Conservation (phyloP, 108 stramenopile genomes). For the Nitzschia putrida region DNA sequence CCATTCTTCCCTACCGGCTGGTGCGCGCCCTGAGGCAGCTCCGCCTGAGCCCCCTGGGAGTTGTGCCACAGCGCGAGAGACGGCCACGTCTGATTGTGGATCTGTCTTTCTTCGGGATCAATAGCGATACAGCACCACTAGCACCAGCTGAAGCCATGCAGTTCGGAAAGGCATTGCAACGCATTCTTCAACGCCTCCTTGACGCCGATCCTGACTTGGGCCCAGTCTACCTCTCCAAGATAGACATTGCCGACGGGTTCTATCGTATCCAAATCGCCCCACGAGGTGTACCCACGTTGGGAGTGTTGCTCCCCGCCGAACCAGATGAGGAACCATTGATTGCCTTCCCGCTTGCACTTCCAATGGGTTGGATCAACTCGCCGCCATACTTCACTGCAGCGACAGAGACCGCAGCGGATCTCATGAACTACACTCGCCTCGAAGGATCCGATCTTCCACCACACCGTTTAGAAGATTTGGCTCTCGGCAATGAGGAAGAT, state of each 20-base stretch:
- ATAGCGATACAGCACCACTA: slow-evolving; percentile 17
- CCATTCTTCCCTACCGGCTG: slow-evolving; percentile 20
- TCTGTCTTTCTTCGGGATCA: slow-evolving; percentile 31
- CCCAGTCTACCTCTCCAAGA: slow-evolving; percentile 26
- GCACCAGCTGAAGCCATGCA: slow-evolving; percentile 41
- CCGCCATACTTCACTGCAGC: slow-evolving; percentile 49
- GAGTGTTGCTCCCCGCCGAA: slow-evolving; percentile 26
- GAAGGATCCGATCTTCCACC: not conserved
- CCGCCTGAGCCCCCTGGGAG: slow-evolving; percentile 31
- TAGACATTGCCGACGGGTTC: slow-evolving; percentile 42
- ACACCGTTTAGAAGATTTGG: slow-evolving; percentile 31
- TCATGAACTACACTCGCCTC: slow-evolving; percentile 9
- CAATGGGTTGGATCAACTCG: slow-evolving; percentile 49
- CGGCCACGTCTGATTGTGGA: slow-evolving; percentile 30
- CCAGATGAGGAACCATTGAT: slow-evolving; percentile 20
- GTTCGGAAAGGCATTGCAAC: slow-evolving; percentile 36
- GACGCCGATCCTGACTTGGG: slow-evolving; percentile 11
- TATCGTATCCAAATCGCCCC: slow-evolving; percentile 24
- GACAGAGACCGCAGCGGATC: slow-evolving; percentile 36
- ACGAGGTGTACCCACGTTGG: slow-evolving; percentile 34
- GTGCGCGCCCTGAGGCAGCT: slow-evolving; percentile 13
- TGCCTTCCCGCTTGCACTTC: slow-evolving; percentile 38
- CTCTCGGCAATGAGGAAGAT: not conserved
- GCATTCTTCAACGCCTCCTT: slow-evolving; percentile 22
- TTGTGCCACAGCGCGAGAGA: slow-evolving; percentile 38